Evolutionary conservation across 2,329 filamentous ascomycete genomes (phyloP), one percentile per base, ranked within the genome.

Genomic region (Colletotrichum spinosum): DNA sequence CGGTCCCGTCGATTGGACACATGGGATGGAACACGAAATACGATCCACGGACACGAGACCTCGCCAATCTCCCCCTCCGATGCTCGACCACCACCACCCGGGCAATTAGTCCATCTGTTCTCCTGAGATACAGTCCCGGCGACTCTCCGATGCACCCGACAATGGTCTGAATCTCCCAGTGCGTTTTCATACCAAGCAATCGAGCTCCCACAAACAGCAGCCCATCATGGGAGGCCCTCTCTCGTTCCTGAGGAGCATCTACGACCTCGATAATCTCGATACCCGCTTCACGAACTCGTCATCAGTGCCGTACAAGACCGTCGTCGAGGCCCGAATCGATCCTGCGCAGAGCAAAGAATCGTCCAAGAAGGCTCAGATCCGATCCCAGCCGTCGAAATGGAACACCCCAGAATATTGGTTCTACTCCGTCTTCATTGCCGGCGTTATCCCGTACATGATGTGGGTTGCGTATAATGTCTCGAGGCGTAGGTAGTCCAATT

Each of bases 391-490:
- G 41, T 86, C 94, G 48, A 91, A 87, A 89, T 99, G 95, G 95
- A 88, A 85, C 33, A 97, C 94, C 0, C 85, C 86, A 3, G 96
- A 99, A 79, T 98, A 96, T 80, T 91, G 88, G 75, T 71, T 94
- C 58, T 98, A 99, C 81, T 91, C 90, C 70, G 52, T 91, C 17
- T 79, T 92, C 69, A 87, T 97, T 71, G 67, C 84, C 37, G 74
- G 87, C 6, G 84, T 83, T 60, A 84, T 98, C 34, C 93, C 93
- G 8, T 86, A 89, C 72, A 99, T 99, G 94, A 93, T 97, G 79
- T 97, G 93, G 83, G 84, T 90, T n/a, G 90, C 91, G 9, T 92
- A 94, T 70, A 88, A 92, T 79, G 93, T 97, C 50, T 99, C 96
- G 33, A 87, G 90, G 79, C 86, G 94, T 94, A 78, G 63, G 84